Evolutionary conservation across 345 rosid species (phyloP), one percentile per base, ranked within the genome.

Genomic region (Durio zibethinus): DNA sequence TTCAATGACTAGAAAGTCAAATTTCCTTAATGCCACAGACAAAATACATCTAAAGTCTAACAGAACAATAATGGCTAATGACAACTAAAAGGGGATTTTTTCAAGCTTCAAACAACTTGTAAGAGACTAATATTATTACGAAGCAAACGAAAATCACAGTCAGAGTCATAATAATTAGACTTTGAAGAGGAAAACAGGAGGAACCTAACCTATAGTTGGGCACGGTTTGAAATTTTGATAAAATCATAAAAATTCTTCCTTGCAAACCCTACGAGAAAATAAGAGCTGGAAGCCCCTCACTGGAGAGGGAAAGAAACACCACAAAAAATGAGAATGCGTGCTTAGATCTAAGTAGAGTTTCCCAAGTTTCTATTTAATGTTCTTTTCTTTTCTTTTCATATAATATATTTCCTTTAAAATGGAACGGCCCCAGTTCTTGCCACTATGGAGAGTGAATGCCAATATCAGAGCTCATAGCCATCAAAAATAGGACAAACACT

Each of bases 1-100:
- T 43, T 36, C 45, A 62, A 64, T 29, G 48, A 72, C 84, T 71
- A 33, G 0, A 35, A 50, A 10, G 63, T 14, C 75, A 72, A 53
- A 53, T 47, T 48, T 16, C 74, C 59, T 27, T 70, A 47, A 48
- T 8, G 12, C 42, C n/a, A n/a, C 35, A 68, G 54, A 14, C 54
- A 45, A 25, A 12, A 16, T 23, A 40, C 31, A 40, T 10, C 50
- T 29, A 40, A 65, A 35, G 7, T 66, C 20, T 66, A 38, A 66
- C 50, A 67, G 45, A 53, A 23, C 4, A 66, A 14, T n/a, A n/a
- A n/a, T n/a, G n/a, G n/a, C n/a, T 42, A 42, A 66, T 5, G 52
- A 40, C 72, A 66, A 11, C 52, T 66, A 40, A 21, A 40, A 0
- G 70, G 70, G 48, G n/a, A 38, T 20, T 38, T 65, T 47, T 64